A percentile compares a stretch with the other conserved stretches of the same genome.
Evolutionary conservation across 2,329 filamentous ascomycete species (phyloP).

Genomic region (Xylariaceae sp.): DNA sequence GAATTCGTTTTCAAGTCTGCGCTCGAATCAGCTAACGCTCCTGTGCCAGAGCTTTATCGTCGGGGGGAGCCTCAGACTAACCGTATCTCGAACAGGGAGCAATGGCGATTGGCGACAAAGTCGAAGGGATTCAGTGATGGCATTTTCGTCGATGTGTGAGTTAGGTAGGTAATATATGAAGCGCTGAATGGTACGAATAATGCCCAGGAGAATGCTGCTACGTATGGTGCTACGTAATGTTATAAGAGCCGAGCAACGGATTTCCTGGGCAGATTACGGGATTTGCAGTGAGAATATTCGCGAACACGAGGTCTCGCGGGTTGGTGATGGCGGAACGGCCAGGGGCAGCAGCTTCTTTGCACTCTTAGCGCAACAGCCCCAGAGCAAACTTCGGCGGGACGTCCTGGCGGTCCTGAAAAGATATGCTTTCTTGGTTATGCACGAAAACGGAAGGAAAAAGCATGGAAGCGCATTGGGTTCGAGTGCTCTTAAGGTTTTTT

Average conservation of each 20-base stretch:
- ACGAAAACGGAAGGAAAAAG: not conserved
- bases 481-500: not conserved
- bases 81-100: constrained; percentile 57
- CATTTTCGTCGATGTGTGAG: constrained; percentile 37
- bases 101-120: constrained; percentile 48
- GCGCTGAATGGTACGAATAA: constrained; percentile 3
- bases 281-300: constrained; percentile 6
- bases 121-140: constrained; percentile 55
- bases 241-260: not conserved
- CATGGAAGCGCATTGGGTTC: not conserved
- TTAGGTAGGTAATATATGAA: not conserved
- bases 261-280: constrained; percentile 5
- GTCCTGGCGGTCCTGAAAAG: not conserved
- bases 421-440: not conserved
- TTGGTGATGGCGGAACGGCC: constrained; percentile 6
- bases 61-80: constrained; percentile 33
- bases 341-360: constrained; percentile 3
- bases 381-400: not conserved
- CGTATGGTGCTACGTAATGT: constrained; percentile 3
- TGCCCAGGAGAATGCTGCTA: constrained; percentile 10
- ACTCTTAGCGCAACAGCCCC: not conserved
- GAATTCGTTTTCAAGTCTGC: constrained; percentile 71
- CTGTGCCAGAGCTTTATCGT: not conserved
- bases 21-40: constrained; percentile 3
- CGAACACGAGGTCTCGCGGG: not conserved